Percentiles rank a stretch among this genome's conserved stretches.
Evolutionary conservation across 257 asterid species (phyloP).

Genomic region (Lycium ferocissimum): DNA sequence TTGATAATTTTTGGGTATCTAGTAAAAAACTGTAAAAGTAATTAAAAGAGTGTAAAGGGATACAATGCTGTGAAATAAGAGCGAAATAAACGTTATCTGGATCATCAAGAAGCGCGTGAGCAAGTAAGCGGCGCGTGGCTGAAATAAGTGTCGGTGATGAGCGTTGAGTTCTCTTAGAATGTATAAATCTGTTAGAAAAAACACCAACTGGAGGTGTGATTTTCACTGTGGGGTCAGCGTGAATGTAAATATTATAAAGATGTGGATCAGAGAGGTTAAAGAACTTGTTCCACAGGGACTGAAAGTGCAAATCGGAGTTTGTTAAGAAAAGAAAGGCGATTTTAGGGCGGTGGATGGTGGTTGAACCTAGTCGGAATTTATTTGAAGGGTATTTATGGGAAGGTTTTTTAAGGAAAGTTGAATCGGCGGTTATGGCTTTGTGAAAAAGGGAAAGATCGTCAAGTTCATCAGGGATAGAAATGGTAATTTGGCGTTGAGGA

Average conservation of each 20-base stretch:
- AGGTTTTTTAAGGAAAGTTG: constrained; percentile 33
- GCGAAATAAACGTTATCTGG: constrained; percentile 67
- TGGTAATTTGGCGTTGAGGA: constrained; percentile 70
- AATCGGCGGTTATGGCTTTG: constrained; percentile 68
- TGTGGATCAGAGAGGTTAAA: constrained; percentile 55
- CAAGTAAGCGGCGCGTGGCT: constrained; percentile 73
- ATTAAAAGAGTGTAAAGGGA: constrained; percentile 69
- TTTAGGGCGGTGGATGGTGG: constrained; percentile 76
- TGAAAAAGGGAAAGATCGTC: constrained; percentile 91
- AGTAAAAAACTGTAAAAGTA: constrained; percentile 63
- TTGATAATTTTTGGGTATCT: constrained; percentile 58
- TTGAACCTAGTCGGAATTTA: constrained; percentile 66
- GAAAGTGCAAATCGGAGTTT: constrained; percentile 72
- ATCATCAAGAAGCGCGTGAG: constrained; percentile 74
- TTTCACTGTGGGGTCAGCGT: constrained; percentile 67
- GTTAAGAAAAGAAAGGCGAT: constrained; percentile 89
- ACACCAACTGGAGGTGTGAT: constrained; percentile 57
- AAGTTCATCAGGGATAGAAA: constrained; percentile 81
- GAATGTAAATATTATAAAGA: constrained; percentile 81
- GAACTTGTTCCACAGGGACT: constrained; percentile 78
- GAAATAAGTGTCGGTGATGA: constrained; percentile 85
- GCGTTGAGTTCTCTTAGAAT: constrained; percentile 80
- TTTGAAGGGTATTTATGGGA: constrained; percentile 55
- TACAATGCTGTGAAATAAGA: constrained; percentile 66
- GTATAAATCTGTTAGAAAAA: constrained; percentile 57